These are phyloP conservation scores for Globisporangium paddicum DNA, from an alignment of 352 stramenopile genomes.

Conservation along the genomic window DNA sequence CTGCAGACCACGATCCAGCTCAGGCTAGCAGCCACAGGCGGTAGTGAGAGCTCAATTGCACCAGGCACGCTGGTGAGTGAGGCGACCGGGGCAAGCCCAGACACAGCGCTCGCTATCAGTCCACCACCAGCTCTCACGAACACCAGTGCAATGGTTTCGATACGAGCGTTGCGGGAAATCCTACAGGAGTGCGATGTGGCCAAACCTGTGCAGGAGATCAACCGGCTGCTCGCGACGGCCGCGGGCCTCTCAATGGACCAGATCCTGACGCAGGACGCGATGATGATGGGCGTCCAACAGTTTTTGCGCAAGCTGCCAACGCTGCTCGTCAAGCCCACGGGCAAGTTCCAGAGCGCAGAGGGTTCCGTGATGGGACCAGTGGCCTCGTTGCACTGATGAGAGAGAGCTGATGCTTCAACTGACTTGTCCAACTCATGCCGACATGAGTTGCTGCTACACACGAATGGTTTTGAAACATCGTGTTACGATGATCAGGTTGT, in stretches of 20 bases:
- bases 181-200: conserved; percentile 40
- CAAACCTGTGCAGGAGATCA: conserved; percentile 55
- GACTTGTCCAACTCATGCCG: too few species aligned
- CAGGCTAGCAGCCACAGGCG: conserved; percentile 8
- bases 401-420: not conserved
- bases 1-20: conserved; percentile 31
- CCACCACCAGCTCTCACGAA: not conserved
- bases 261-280: conserved; percentile 53
- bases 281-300: conserved; percentile 39
- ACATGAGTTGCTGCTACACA: too few species aligned
- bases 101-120: not conserved
- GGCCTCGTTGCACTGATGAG: not conserved
- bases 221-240: conserved; percentile 23
- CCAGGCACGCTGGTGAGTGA: not conserved
- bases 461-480: too few species aligned
- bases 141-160: conserved; percentile 37
- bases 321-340: conserved; percentile 40
- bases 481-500: too few species aligned
- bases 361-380: too few species aligned
- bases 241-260: conserved; percentile 39
- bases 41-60: not conserved
- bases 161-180: conserved; percentile 32
- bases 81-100: not conserved
- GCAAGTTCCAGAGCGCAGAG: conserved; percentile 20
- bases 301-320: conserved; percentile 39